Base-by-base conservation (phyloP, 768 basidiomycete genomes). In the Lyophyllum atratum region DNA sequence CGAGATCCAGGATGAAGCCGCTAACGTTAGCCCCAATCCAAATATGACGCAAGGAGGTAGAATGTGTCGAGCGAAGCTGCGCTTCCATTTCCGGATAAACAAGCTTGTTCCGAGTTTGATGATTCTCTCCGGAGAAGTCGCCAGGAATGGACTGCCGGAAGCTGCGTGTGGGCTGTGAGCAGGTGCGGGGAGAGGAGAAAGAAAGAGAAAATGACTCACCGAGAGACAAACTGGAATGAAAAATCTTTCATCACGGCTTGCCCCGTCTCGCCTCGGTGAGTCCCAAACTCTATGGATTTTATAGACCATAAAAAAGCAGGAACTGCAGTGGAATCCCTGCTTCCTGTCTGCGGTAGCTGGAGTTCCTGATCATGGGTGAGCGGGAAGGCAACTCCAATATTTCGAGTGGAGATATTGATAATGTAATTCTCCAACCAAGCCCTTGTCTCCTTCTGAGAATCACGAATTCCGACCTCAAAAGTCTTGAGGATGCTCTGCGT, bases 371-470 rank as follows among this genome's bases (percentile, higher is more conserved):
- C 81, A 52, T 86, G 78, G 0, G 81, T 82, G 25, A 98, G 76
- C 0, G 96, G 96, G 64, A 98, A 92, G 5, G 93, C 95, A 3
- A 94, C 83, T n/a, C 95, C 95, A 33, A 98, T 79, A 62, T 89
- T 85, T 26, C 77, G 74, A 54, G 90, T 75, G 14, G 74, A 74
- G 21, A 91, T 73, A 22, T 78, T 73, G 60, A 90, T 74, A 52
- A 76, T 75, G 59, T 85, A 82, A 44, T 77, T 70, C 58, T 81
- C 79, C 17, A 91, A 65, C 85, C 85, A 87, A 5, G 83, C 75
- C 65, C 26, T 74, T 68, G 54, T 72, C 65, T 74, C 69, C 40
- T 64, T 33, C 59, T 72, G 64, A 50, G 70, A 59, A 56, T 85
- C 79, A 14, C 74, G 76, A n/a, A 75, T 64, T 53, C 84, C 82